Evolutionary conservation across 2,329 filamentous ascomycete species (phyloP), one percentile per base, ranked within the genome.

Genomic region (Sporothrix euskadiensis): DNA sequence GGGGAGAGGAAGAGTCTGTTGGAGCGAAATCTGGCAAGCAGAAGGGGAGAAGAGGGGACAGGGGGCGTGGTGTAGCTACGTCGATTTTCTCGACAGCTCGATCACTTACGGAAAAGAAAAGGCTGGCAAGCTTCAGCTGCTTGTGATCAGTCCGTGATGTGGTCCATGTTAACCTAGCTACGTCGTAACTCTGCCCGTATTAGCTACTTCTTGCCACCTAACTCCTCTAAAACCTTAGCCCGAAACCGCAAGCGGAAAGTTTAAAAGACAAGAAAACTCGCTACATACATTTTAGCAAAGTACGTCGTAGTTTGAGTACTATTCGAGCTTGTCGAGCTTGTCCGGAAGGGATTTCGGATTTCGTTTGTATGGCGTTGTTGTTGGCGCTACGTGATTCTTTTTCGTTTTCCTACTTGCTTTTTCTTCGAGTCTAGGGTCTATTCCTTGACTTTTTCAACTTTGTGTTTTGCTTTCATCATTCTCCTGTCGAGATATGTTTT

Each of bases 401-500:
- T 47, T 22, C 61, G 61, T 47, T 22, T 66, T 66, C 61, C 39
- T 47, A 44, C 9, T 66, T 47, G 61, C 39, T 66, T 47, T 44
- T 66, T 66, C 22, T 12, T 30, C 32, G 3, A 14, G 8, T 39
- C 61, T 30, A 66, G 61, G 7, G 35, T 44, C 35, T 10, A 26
- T 14, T 19, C 12, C 4, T 47, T 5, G n/a, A 26, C 9, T 63
- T 44, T 44, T 26, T 63, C 32, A 8, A 61, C 57, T 61, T 59
- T 8, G 56, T 49, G 44, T 49, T 49, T 41, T 61, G 57, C 19
- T 41, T 61, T 61, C 32, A 19, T 41, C 57, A 39, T 39, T 41
- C 10, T 39, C 41, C 30, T 14, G 12, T 44, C 39, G 16, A 26
- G 26, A 30, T 44, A 26, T 35, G 35, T 44, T 7, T 26, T 22